These are phyloP conservation scores for Pythium periplocum DNA, from an alignment of 352 stramenopile species.

Conservation along the genomic window DNA sequence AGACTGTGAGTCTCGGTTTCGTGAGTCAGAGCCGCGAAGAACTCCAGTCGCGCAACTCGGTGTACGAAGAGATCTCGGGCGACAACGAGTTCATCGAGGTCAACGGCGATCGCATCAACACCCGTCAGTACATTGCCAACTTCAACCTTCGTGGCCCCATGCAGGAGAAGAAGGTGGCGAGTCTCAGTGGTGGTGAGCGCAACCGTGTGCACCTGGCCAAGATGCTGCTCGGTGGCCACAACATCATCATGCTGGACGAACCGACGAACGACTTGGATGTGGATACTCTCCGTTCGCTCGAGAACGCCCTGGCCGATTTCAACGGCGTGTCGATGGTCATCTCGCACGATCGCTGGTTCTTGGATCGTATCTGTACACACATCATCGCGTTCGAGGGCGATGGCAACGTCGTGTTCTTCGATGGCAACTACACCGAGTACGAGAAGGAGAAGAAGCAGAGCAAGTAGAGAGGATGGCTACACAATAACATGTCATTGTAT, in stretches of 20 bases:
- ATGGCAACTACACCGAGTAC: constrained; percentile 86
- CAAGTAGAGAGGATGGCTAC: constrained; percentile 6
- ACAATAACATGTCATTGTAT: background rate
- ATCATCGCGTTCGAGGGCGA: constrained; percentile 81
- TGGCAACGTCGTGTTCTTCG: constrained; percentile 72
- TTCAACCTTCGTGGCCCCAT: constrained; percentile 82
- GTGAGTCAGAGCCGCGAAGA: constrained; percentile 78
- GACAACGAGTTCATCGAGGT: constrained; percentile 84
- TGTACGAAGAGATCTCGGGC: constrained; percentile 84
- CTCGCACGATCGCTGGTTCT: constrained; percentile 94
- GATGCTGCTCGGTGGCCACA: constrained; percentile 78
- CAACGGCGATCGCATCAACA: constrained; percentile 74
- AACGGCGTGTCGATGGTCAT: constrained; percentile 93
- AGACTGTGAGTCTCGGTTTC: constrained; percentile 76
- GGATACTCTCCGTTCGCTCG: constrained; percentile 83
- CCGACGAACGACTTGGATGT: constrained; percentile 86
- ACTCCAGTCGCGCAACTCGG: constrained; percentile 47
- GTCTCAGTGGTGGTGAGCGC: constrained; percentile 75
- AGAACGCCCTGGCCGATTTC: constrained; percentile 83
- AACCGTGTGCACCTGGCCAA: constrained; percentile 85
- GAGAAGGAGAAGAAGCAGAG: constrained; percentile 59
- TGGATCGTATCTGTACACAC: constrained; percentile 91
- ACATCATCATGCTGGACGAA: constrained; percentile 87
- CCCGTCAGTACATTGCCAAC: constrained; percentile 79
- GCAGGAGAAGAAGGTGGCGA: constrained; percentile 79